phyloP scores from a whole-genome alignment of 176 grass and related monocot species.

The Poa annua region DNA sequence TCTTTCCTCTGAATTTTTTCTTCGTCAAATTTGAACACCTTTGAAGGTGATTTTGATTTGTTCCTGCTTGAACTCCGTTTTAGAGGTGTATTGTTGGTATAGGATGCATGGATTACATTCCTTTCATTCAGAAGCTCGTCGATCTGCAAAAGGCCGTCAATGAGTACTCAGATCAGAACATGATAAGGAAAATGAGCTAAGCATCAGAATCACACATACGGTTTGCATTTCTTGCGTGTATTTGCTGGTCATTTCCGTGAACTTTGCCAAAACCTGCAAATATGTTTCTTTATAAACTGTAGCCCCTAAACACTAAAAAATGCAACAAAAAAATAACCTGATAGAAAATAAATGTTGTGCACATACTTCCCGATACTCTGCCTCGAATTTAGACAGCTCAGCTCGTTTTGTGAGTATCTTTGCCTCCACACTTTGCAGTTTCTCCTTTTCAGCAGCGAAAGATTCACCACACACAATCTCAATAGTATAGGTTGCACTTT shows the following conservation, averaged over 20 bases:
- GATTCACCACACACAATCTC: conserved; percentile 86
- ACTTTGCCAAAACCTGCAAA: conserved; percentile 78
- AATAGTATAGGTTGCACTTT: conserved; percentile 87
- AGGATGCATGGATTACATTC: conserved; percentile 81
- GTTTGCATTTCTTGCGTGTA: conserved; percentile 96
- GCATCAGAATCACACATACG: conserved; percentile 43
- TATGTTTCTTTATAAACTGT: conserved; percentile 2
- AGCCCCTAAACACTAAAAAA: neutral
- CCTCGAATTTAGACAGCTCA: conserved; percentile 93
- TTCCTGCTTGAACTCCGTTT: conserved; percentile 74
- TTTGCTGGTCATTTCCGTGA: conserved; percentile 96
- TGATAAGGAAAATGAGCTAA: conserved; percentile 24
- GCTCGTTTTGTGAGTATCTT: conserved; percentile 89
- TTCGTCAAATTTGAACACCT: conserved; percentile 49
- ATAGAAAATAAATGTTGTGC: neutral
- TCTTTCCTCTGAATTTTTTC: conserved; percentile 52
- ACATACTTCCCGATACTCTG: conserved; percentile 89
- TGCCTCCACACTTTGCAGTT: conserved; percentile 73
- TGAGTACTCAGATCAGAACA: conserved; percentile 7
- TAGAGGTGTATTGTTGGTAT: conserved; percentile 68
- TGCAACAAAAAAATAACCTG: neutral
- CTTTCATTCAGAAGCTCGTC: conserved; percentile 85
- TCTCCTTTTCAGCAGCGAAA: conserved; percentile 80
- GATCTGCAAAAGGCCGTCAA: conserved; percentile 51
- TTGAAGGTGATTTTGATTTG: conserved; percentile 63